phyloP scores from a whole-genome alignment of 202 grass and related monocot genomes.

The Eragrostis tef region DNA sequence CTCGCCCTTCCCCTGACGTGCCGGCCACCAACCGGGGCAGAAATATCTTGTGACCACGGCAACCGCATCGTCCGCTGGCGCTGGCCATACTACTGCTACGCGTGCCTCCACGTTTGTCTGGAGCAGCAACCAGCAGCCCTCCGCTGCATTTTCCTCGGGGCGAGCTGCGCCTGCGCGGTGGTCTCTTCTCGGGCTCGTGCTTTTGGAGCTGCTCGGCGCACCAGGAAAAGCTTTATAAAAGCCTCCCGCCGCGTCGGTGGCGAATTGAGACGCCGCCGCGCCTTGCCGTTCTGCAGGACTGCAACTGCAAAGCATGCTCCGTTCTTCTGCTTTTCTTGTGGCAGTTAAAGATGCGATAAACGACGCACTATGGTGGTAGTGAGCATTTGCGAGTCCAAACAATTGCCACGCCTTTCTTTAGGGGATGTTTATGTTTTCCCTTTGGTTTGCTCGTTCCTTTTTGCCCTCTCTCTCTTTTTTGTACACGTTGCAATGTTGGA shows the following conservation, averaged over 20 bases:
- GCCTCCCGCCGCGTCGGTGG: neutral
- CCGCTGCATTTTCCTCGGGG: constrained; percentile 3
- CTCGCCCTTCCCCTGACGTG: constrained; percentile 1
- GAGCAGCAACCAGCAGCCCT: no score
- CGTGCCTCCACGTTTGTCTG: neutral
- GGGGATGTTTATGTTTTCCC: neutral
- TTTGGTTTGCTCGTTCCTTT: neutral
- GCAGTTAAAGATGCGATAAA: neutral
- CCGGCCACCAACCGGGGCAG: constrained; percentile 4
- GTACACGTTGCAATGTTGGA: constrained; percentile 42
- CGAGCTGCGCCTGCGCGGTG: neutral
- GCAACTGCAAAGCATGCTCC: no score
- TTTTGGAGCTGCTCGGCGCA: neutral
- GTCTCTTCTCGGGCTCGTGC: neutral
- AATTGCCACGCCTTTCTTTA: neutral
- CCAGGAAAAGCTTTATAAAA: neutral
- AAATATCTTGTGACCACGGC: neutral
- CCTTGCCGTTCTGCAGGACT: no score
- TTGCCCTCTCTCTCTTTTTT: neutral
- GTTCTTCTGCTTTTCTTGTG: neutral
- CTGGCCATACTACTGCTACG: neutral
- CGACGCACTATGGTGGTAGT: neutral
- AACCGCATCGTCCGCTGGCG: neutral
- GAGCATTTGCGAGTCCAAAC: neutral
- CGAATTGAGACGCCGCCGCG: neutral